Percentiles rank a stretch among this genome's conserved stretches.
phyloP scores from a whole-genome alignment of 352 stramenopile species.

The Nothophytophthora sp. region DNA sequence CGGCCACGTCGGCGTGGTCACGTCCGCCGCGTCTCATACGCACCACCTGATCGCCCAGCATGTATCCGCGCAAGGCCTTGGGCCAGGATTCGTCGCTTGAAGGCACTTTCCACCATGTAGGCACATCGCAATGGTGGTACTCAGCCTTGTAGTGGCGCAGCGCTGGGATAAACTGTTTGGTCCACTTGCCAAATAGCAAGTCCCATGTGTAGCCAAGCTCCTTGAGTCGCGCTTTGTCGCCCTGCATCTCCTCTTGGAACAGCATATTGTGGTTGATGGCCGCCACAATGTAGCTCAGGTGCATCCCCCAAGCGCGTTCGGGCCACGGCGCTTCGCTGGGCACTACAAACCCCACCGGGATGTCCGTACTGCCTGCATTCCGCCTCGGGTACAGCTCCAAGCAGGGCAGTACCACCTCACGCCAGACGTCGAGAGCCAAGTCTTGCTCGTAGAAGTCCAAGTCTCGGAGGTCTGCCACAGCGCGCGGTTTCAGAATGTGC shows the following conservation, averaged over 20 bases:
- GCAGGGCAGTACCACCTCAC: conserved; percentile 34
- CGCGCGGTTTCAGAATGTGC: conserved; percentile 20
- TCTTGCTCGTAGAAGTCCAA: conserved; percentile 45
- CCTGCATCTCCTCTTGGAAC: conserved; percentile 43
- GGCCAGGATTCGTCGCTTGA: conserved; percentile 60
- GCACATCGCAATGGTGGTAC: conserved; percentile 89
- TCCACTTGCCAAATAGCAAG: conserved; percentile 60
- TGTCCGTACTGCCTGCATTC: conserved; percentile 24
- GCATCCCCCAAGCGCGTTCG: conserved; percentile 27
- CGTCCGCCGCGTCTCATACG: conserved; percentile 54
- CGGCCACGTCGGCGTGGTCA: conserved; percentile 33
- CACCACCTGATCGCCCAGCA: conserved; percentile 85
- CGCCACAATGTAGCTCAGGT: conserved; percentile 61
- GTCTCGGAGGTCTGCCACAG: conserved; percentile 34
- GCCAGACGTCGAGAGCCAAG: conserved; percentile 32
- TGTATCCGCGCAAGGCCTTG: conserved; percentile 70
- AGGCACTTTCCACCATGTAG: conserved; percentile 60
- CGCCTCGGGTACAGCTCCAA: conserved; percentile 38
- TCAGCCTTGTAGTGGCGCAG: conserved; percentile 81
- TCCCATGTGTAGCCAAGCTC: conserved; percentile 62
- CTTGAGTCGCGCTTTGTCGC: conserved; percentile 39
- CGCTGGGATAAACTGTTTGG: conserved; percentile 57
- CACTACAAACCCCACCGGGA: conserved; percentile 58
- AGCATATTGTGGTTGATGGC: conserved; percentile 41
- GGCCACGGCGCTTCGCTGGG: conserved; percentile 55